Evolutionary conservation across 768 basidiomycete genomes (phyloP), one percentile per base, ranked within the genome.

Genomic region (Hortiboletus campestris): DNA sequence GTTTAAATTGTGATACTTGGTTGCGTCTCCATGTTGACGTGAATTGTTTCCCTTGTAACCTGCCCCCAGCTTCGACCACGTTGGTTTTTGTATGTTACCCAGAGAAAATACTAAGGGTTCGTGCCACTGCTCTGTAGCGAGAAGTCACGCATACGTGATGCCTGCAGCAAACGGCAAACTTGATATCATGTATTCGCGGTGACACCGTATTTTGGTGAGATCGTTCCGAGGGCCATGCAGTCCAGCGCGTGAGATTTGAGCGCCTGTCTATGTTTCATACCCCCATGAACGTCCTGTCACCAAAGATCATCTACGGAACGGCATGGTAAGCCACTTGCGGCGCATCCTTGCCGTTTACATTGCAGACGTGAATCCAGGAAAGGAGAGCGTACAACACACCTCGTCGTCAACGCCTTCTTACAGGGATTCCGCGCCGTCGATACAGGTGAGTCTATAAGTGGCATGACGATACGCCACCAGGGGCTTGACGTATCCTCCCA

Each of bases 381-480:
- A 75, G 85, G 85, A 63, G 86, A 88, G 51, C 70, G 77, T 22
- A 94, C 92, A 1, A 73, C 83, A 0, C 71, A 76, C 5, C 79
- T 92, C 3, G 90, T 93, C 19, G 72, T 86, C 47, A 78, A 76
- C 51, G 92, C 92, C 11, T 82, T 93, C 52, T 71, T 86, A 38
- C 79, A 82, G 59, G 91, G 92, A 6, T 94, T 93, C 67, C 75
- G 85, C 44, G 90, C 87, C 5, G 84, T 94, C 29, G 92, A 94
- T 63, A 92, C 89, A n/a, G 90, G 89, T 79, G 69, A 58, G 76
- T 70, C 67, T n/a, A 53, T 35, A 42, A 47, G 47, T 16, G 49
- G 50, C 40, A 48, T 43, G 6, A 19, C n/a, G 19, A 13, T 32
- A 39, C 20, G 14, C 19, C 31, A 25, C 59, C 52, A 62, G 65